Base-by-base conservation (phyloP, 768 basidiomycete species). In the Lentinula boryana region DNA sequence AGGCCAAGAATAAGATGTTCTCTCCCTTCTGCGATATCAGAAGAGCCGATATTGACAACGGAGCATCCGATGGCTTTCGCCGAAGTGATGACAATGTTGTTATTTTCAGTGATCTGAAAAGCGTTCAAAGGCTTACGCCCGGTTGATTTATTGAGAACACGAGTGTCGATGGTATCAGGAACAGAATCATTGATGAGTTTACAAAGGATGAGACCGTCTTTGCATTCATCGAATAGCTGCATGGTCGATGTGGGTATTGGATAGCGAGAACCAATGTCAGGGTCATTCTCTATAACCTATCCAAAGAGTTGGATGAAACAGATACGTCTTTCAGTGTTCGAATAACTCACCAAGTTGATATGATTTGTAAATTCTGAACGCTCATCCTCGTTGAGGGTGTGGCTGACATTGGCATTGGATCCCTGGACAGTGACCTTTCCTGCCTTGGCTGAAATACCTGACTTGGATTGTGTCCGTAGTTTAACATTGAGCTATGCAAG, bases 121-220 rank as follows among this genome's bases (percentile, higher is more conserved):
- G 93, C 93, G 70, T 99, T 99, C 51, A 99, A 81, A 0, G 91
- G 84, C 75, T 94, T 96, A 41, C 85, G 83, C 2, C 82, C 65
- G 3, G 81, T 80, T 0, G 95, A 85, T 72, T 90, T 96, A 80
- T 99, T 98, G 66, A 99, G 81, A 6, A 99, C 97, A 81, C 97
- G 96, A 63, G 86, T 91, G 76, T 98, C 96, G 76, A 99, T 99
- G 5, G 97, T 99, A 74, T 98, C 96, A 10, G 97, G 96, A 3
- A 99, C 97, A 48, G 97, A 96, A 76, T 99, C 96, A 74, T 99
- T 96, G 82, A 98, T 94, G 65, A 98, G 88, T 81, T 98, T 98
- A 75, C 91, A 97, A 33, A 99, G 89, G 67, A 99, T 87, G 69
- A 99, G 79, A 64, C 96, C 97, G 68, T 99, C 96, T 68, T 89